A percentile compares a stretch with the other conserved stretches of the same genome.
phyloP scores from a whole-genome alignment of 1,284 basidiomycete species.

The Papiliotrema laurentii region DNA sequence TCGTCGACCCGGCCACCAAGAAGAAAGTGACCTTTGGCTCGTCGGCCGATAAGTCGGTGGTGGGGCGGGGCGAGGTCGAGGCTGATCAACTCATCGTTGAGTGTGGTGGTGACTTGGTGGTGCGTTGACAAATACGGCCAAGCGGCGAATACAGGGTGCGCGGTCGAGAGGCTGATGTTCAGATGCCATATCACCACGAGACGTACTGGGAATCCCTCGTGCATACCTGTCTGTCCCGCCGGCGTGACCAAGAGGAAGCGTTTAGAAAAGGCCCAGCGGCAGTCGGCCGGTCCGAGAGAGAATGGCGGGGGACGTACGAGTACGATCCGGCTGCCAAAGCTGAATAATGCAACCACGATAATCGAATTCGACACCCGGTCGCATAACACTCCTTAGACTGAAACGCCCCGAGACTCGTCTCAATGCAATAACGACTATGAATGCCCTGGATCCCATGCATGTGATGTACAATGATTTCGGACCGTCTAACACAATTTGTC shows the following conservation, averaged over 20 bases:
- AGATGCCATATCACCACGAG: constrained; percentile 34
- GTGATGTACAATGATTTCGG: no score
- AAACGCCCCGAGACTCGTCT: no score
- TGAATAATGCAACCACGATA: no score
- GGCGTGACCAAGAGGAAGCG: constrained; percentile 20
- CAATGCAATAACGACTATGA: no score
- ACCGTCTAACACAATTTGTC: no score
- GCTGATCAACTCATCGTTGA: constrained; percentile 23
- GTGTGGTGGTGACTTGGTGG: constrained; percentile 32
- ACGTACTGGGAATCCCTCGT: constrained; percentile 34
- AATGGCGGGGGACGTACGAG: constrained; percentile 17
- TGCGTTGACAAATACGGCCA: constrained; percentile 12
- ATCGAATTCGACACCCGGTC: no score
- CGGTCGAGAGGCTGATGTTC: background rate
- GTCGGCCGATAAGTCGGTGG: constrained; percentile 13
- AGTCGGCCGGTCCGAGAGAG: constrained; percentile 30
- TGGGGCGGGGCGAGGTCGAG: constrained; percentile 21
- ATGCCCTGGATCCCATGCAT: no score
- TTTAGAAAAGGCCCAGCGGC: constrained; percentile 24
- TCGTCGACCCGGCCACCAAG: constrained; percentile 38
- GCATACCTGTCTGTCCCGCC: constrained; percentile 18
- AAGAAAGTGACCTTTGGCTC: constrained; percentile 26
- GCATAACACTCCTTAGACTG: no score
- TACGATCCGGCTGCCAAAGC: no score
- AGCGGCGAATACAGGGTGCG: background rate